Evolutionary conservation across 2,329 filamentous ascomycete genomes (phyloP).

Genomic region (Trichoderma brevicompactum): DNA sequence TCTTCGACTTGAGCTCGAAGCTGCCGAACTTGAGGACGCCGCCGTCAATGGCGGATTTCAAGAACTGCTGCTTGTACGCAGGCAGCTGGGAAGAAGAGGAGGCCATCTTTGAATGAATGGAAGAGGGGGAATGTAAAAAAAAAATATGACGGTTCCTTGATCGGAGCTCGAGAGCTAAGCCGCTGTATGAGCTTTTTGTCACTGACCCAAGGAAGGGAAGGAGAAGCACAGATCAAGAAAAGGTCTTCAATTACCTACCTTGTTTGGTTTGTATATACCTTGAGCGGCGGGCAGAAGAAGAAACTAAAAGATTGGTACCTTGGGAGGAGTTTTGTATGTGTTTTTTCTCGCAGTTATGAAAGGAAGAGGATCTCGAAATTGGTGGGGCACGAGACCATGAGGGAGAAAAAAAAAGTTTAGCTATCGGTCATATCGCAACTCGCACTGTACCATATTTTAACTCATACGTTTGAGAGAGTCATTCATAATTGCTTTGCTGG

Average conservation of each 20-base stretch:
- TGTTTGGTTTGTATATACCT: neutral
- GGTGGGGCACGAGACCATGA: constrained; percentile 5
- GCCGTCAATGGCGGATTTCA: constrained; percentile 69
- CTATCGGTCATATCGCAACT: neutral
- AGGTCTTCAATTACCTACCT: constrained; percentile 10
- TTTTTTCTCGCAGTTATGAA: neutral
- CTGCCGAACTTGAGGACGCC: constrained; percentile 79
- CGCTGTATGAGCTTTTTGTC: constrained; percentile 13
- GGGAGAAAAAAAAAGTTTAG: constrained; percentile 1
- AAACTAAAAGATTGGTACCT: neutral
- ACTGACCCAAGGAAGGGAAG: neutral
- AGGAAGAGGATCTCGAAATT: neutral
- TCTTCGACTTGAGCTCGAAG: constrained; percentile 91
- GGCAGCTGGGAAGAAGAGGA: constrained; percentile 47
- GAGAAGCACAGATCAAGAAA: neutral
- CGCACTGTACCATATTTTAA: neutral
- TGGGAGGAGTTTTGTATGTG: neutral
- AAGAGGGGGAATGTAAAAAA: neutral
- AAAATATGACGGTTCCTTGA: neutral
- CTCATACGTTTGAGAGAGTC: too few species aligned
- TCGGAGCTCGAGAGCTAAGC: constrained; percentile 5
- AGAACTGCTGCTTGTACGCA: constrained; percentile 73
- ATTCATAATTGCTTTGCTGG: too few species aligned
- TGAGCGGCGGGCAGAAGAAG: neutral
- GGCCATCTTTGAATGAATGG: constrained; percentile 43